These are phyloP conservation scores for Naganishia onofrii DNA, from an alignment of 768 basidiomycete genomes.

Conservation along the genomic window DNA sequence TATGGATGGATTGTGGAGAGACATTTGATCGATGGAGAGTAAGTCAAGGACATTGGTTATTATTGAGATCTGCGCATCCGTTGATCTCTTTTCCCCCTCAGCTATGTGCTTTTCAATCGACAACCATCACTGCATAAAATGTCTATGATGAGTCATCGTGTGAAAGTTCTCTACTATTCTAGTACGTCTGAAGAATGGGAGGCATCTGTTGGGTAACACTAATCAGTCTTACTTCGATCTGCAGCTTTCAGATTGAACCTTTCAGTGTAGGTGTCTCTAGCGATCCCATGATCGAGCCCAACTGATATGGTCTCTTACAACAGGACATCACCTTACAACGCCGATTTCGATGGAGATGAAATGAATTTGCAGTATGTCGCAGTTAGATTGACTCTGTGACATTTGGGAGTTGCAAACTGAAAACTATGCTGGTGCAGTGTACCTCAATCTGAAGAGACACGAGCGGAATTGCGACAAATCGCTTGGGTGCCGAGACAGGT, in stretches of 20 bases:
- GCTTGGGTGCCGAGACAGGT: constrained; percentile 98
- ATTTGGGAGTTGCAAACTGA: not conserved
- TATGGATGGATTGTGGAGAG: constrained; percentile 99
- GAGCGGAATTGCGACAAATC: constrained; percentile 95
- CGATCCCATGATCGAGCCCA: not conserved
- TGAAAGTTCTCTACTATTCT: constrained; percentile 95
- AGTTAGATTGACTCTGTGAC: not conserved
- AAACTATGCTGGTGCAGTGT: constrained; percentile 59
- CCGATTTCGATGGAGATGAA: constrained; percentile 99
- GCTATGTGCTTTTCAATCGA: constrained; percentile 92
- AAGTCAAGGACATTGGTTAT: constrained; percentile 53
- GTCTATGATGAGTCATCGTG: constrained; percentile 99
- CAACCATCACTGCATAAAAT: constrained; percentile 98
- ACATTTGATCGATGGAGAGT: constrained; percentile 98
- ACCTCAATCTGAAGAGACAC: constrained; percentile 96
- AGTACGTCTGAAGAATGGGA: constrained; percentile 60
- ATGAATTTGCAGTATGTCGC: constrained; percentile 98
- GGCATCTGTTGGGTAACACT: too few species aligned
- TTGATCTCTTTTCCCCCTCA: constrained; percentile 46
- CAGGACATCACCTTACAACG: constrained; percentile 95
- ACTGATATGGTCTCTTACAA: constrained; percentile 25
- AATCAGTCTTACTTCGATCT: not conserved
- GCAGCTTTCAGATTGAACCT: constrained; percentile 94
- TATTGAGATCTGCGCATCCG: not conserved
- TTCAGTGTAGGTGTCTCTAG: constrained; percentile 74